Base-by-base conservation (phyloP, 306 rosid species). In the Dicorynia guianensis region DNA sequence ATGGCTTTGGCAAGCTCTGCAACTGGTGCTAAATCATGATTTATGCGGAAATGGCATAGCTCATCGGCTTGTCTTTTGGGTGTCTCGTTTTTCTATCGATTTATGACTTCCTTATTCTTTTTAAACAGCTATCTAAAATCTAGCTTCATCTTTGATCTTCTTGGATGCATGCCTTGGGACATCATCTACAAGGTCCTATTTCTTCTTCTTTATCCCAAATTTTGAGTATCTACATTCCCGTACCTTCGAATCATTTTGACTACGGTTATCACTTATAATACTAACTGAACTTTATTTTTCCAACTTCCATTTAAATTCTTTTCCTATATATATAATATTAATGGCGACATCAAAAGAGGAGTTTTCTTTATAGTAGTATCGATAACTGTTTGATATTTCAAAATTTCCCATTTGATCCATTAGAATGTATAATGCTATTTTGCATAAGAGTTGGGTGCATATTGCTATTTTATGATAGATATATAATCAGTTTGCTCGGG, bases 121-220 rank as follows among this genome's bases (percentile, higher is more conserved):
- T 59, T n/a, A 35, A 52, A 74, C 84, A 95, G 98, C 85, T 95
- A 95, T 80, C 81, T 95, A 74, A 95, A 87, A 75, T 86, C 91
- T 64, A 20, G 56, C 80, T 95, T 95, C 75, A 68, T 87, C 80
- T 17, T 93, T 66, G 99, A 95, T 73, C 67, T 95, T 42, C 93
- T 95, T 72, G 93, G 85, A 59, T 95, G 99, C 72, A 67, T 95
- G 91, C 99, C 99, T 38, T 95, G 99, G 99, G 99, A 95, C 79
- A 65, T 87, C 73, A 82, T 95, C 78, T 95, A 67, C 88, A 89
- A 92, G 99, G 99, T 95, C 60, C 70, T 53, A 19, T 44, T 72
- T 58, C 72, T 64, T 77, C 65, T 14, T 8, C 7, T 39, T 60
- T 57, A 76, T 38, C 38, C 59, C 61, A 19, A 46, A 66, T 59